Percentiles rank a stretch among this genome's conserved stretches.
These are phyloP conservation scores for Neocatenulostroma microsporum DNA, from an alignment of 2,329 filamentous ascomycete species.

Conservation along the genomic window DNA sequence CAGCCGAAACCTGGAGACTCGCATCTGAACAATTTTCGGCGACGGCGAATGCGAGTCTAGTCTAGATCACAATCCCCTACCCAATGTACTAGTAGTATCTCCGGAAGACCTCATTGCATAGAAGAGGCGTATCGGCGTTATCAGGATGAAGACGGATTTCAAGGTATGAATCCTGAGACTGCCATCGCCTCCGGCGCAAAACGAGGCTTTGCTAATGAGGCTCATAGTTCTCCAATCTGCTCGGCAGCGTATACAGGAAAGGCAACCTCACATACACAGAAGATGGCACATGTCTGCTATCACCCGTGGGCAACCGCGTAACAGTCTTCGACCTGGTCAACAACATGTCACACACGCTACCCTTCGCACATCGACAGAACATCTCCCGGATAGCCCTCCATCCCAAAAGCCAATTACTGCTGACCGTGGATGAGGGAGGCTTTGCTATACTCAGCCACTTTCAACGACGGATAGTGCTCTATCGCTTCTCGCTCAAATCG, in stretches of 20 bases:
- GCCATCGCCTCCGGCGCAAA: background rate
- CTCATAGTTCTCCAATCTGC: conserved; percentile 88
- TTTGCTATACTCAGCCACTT: conserved; percentile 90
- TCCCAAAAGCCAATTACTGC: conserved; percentile 81
- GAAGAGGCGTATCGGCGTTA: background rate
- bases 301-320: conserved; percentile 91
- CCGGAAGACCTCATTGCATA: background rate
- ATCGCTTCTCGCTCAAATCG: conserved; percentile 92
- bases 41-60: no score
- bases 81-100: background rate
- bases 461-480: conserved; percentile 73
- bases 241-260: conserved; percentile 96
- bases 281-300: conserved; percentile 91
- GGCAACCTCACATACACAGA: conserved; percentile 95
- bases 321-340: conserved; percentile 95
- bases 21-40: no score
- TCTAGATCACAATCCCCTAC: no score
- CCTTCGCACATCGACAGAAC: conserved; percentile 89
- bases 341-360: conserved; percentile 80
- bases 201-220: conserved; percentile 4
- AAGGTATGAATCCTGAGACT: conserved; percentile 57
- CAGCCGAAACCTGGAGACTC: no score
- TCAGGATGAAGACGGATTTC: conserved; percentile 54
- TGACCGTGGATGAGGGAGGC: conserved; percentile 90
- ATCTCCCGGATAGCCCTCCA: conserved; percentile 82